A percentile compares a stretch with the other conserved stretches of the same genome.
phyloP scores from a whole-genome alignment of 73 alveolate genomes.

The Uronychia binucleata region DNA sequence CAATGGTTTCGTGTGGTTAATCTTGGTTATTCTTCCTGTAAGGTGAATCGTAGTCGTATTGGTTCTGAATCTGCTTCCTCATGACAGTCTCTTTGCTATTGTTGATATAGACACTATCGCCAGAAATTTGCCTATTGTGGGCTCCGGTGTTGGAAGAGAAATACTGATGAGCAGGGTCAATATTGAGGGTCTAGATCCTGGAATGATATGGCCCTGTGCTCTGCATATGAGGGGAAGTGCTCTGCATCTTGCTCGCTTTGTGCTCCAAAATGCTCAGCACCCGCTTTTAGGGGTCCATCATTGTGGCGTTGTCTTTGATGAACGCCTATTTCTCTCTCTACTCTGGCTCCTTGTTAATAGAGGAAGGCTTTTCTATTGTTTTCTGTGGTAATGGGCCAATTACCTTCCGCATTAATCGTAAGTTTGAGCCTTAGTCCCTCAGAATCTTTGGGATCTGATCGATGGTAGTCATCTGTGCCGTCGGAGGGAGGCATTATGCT shows the following conservation, averaged over 20 bases:
- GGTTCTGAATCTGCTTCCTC: too few species aligned
- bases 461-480: background rate
- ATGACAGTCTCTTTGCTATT: background rate
- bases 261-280: background rate
- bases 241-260: background rate
- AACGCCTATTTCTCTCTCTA: too few species aligned
- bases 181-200: background rate
- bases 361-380: too few species aligned
- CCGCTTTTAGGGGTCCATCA: background rate
- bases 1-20: too few species aligned
- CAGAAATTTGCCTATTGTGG: background rate
- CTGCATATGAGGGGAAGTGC: background rate
- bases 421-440: too few species aligned
- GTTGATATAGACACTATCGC: background rate
- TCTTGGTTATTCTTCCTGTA: too few species aligned
- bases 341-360: too few species aligned
- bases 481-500: background rate
- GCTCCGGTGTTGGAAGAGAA: background rate
- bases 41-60: too few species aligned
- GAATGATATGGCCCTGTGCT: background rate
- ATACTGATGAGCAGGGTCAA: background rate
- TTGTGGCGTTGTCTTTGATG: background rate
- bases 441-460: too few species aligned
- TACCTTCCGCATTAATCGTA: too few species aligned
- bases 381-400: too few species aligned